phyloP scores from a whole-genome alignment of 2,329 filamentous ascomycete genomes.

The Ilyonectria sp. region DNA sequence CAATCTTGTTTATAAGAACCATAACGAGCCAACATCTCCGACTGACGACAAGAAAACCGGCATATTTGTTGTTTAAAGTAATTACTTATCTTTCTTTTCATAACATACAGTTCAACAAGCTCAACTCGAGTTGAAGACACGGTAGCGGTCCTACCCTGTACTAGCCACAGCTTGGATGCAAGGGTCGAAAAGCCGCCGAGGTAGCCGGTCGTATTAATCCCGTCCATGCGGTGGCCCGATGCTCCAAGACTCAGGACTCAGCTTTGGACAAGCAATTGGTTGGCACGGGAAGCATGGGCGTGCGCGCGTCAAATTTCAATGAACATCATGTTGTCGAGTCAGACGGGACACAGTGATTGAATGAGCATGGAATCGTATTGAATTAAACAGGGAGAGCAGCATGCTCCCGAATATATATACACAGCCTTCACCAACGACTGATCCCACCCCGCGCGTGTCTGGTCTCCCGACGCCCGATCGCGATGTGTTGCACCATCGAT shows the following conservation, averaged over 20 bases:
- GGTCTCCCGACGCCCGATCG: background rate
- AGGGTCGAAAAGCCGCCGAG: background rate
- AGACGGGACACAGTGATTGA: background rate
- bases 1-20: background rate
- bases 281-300: background rate
- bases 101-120: background rate
- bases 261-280: background rate
- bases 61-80: background rate
- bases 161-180: background rate
- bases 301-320: background rate
- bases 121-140: background rate
- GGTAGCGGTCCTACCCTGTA: background rate
- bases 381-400: background rate
- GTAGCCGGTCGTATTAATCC: background rate
- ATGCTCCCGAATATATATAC: background rate
- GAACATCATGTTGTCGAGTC: background rate
- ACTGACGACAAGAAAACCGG: background rate
- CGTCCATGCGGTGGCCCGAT: background rate
- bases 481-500: background rate
- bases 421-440: background rate
- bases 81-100: background rate
- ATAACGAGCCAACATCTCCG: too few species aligned
- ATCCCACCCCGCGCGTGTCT: background rate
- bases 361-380: background rate
- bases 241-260: background rate